A percentile compares a stretch with the other conserved stretches of the same genome.
phyloP scores from a whole-genome alignment of 2,329 filamentous ascomycete genomes.

The Alternaria brassicae region DNA sequence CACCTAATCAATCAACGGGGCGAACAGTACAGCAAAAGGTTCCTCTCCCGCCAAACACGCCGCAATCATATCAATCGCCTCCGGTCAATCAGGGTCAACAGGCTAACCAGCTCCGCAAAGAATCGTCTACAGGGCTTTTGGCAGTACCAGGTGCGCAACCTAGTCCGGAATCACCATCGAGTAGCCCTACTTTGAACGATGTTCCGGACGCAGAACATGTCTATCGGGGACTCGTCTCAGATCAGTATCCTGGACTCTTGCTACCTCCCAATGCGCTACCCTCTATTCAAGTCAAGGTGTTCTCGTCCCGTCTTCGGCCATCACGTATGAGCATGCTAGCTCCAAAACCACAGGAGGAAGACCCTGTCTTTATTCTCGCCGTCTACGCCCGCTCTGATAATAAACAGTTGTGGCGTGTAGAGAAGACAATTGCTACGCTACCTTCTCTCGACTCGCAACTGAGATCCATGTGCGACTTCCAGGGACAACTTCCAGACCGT shows the following conservation, averaged over 20 bases:
- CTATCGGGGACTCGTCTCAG: slow-evolving; percentile 79
- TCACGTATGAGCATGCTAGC: slow-evolving; percentile 85
- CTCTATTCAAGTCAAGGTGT: slow-evolving; percentile 83
- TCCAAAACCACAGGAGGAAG: slow-evolving; percentile 81
- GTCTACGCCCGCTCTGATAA: slow-evolving; percentile 78
- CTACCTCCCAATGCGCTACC: slow-evolving; percentile 88
- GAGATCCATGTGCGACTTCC: slow-evolving; percentile 75
- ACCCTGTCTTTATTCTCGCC: slow-evolving; percentile 91
- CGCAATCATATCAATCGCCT: slow-evolving; percentile 67
- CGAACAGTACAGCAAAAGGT: slow-evolving; percentile 76
- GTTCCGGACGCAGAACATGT: slow-evolving; percentile 59
- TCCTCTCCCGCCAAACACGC: slow-evolving; percentile 73
- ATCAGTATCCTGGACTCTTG: slow-evolving; percentile 85
- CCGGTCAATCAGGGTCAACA: slow-evolving; percentile 51
- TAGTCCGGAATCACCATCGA: slow-evolving; percentile 44
- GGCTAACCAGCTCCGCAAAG: slow-evolving; percentile 38
- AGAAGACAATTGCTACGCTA: slow-evolving; percentile 86
- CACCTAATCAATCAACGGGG: slow-evolving; percentile 68
- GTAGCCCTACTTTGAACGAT: slow-evolving; percentile 35
- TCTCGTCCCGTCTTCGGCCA: slow-evolving; percentile 93
- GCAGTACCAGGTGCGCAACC: slow-evolving; percentile 43
- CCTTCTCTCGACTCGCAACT: slow-evolving; percentile 82
- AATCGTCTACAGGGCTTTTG: slow-evolving; percentile 34
- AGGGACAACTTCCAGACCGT: slow-evolving; percentile 80
- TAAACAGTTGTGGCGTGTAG: slow-evolving; percentile 88